Conservation (phyloP, 1,284 basidiomycete species). For the Lentinus polychrous region DNA sequence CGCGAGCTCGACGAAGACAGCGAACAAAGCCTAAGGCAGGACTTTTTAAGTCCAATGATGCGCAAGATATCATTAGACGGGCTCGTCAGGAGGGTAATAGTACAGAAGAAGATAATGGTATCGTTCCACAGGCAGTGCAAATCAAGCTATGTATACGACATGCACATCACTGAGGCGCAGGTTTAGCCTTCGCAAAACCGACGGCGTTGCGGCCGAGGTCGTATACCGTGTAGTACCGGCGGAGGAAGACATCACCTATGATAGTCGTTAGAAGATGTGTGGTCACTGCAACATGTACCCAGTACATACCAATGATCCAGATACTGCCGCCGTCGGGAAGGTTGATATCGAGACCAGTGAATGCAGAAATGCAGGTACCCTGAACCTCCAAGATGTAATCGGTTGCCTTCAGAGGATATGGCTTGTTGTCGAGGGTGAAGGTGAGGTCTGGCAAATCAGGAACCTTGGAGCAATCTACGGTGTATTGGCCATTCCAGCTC, state of each 20-base stretch:
- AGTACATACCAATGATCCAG: constrained; percentile 84
- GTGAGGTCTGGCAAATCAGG: constrained; percentile 80
- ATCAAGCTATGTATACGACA: too few species aligned
- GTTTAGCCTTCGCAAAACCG: constrained; percentile 62
- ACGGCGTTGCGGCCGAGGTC: constrained; percentile 83
- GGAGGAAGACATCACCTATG: constrained; percentile 77
- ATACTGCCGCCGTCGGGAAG: constrained; percentile 82
- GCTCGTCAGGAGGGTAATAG: too few species aligned
- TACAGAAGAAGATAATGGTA: too few species aligned
- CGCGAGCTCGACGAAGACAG: too few species aligned
- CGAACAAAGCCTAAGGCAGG: too few species aligned
- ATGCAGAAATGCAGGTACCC: constrained; percentile 92
- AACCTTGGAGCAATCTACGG: constrained; percentile 85
- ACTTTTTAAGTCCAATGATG: too few species aligned
- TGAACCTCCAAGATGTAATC: constrained; percentile 89
- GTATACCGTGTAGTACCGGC: constrained; percentile 92
- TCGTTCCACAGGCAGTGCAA: too few species aligned
- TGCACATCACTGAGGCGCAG: too few species aligned
- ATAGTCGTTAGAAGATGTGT: constrained; percentile 9
- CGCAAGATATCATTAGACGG: too few species aligned
- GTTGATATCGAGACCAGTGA: constrained; percentile 91
- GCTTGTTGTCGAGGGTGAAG: constrained; percentile 78
- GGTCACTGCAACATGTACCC: neutral
- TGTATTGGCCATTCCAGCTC: constrained; percentile 93
- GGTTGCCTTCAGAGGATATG: constrained; percentile 73